Conservation (phyloP, 768 basidiomycete species). For the Mrakia gelida region DNA sequence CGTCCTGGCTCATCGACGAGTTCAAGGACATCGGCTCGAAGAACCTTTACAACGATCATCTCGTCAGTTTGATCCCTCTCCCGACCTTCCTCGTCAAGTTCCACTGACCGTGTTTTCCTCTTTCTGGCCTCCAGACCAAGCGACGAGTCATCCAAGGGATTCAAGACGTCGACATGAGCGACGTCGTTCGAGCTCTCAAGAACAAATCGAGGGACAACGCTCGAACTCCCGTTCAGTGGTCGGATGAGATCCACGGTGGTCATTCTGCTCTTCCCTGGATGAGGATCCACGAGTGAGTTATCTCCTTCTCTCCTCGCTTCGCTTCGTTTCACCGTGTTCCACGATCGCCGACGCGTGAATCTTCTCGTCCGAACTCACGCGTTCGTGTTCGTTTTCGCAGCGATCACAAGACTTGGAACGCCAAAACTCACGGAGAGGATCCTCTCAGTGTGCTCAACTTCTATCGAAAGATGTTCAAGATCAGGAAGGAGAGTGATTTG, state of each 20-base stretch:
- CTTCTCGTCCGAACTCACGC: neutral
- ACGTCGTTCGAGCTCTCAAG: slow-evolving; percentile 38
- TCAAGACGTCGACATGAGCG: slow-evolving; percentile 57
- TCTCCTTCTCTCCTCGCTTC: neutral
- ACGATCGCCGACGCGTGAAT: neutral
- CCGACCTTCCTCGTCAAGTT: too few species aligned
- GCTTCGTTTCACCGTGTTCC: neutral
- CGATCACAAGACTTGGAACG: slow-evolving; percentile 59
- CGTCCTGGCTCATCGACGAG: slow-evolving; percentile 62
- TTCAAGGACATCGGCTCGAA: slow-evolving; percentile 65
- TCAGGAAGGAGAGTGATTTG: slow-evolving; percentile 56
- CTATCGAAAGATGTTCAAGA: slow-evolving; percentile 56
- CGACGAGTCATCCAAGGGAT: slow-evolving; percentile 31
- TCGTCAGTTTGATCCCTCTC: slow-evolving; percentile 44
- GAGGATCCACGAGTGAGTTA: slow-evolving; percentile 58
- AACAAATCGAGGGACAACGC: slow-evolving; percentile 61
- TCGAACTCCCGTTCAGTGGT: slow-evolving; percentile 71
- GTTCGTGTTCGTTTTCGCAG: slow-evolving; percentile 41
- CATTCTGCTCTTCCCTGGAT: slow-evolving; percentile 72
- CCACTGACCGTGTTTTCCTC: neutral
- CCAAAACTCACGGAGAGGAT: slow-evolving; percentile 44
- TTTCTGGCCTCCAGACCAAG: neutral
- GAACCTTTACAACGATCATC: slow-evolving; percentile 60
- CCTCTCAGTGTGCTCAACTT: slow-evolving; percentile 56
- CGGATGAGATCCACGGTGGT: slow-evolving; percentile 54